These are phyloP conservation scores for Cercis canadensis DNA, from an alignment of 306 rosid genomes.

Conservation along the genomic window DNA sequence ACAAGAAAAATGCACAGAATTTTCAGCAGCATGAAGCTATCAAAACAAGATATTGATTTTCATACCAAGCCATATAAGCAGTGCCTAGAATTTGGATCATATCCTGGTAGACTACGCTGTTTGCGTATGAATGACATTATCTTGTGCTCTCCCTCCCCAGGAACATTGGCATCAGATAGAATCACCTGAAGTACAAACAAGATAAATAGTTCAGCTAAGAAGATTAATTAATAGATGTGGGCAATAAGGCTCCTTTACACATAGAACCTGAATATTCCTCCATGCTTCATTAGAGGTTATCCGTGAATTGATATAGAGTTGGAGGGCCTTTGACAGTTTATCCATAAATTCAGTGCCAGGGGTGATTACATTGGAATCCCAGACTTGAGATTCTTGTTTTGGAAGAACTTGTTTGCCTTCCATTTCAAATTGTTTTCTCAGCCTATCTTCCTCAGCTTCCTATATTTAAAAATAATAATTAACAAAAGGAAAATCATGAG, in stretches of 20 bases:
- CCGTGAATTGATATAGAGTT: slow-evolving; percentile 29
- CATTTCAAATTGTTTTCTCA: slow-evolving; percentile 44
- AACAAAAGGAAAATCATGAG: background rate
- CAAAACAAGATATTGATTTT: background rate
- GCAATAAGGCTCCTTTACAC: too few species aligned
- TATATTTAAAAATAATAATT: slow-evolving; percentile 4
- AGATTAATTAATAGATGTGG: too few species aligned
- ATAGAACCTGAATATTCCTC: slow-evolving; percentile 49
- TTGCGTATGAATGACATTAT: slow-evolving; percentile 51
- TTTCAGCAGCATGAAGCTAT: too few species aligned
- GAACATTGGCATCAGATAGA: slow-evolving; percentile 68
- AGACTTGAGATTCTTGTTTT: slow-evolving; percentile 43
- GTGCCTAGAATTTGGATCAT: slow-evolving; percentile 59
- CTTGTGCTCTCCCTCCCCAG: slow-evolving; percentile 80
- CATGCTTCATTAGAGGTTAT: slow-evolving; percentile 42
- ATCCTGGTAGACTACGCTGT: slow-evolving; percentile 43
- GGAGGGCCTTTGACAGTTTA: slow-evolving; percentile 54
- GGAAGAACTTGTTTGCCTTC: slow-evolving; percentile 59
- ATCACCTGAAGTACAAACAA: slow-evolving; percentile 43
- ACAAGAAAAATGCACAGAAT: too few species aligned
- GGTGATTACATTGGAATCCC: slow-evolving; percentile 55
- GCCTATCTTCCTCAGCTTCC: slow-evolving; percentile 55
- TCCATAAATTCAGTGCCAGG: slow-evolving; percentile 73
- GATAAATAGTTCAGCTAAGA: too few species aligned
- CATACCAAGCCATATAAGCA: slow-evolving; percentile 70